phyloP scores from a whole-genome alignment of 352 stramenopile genomes.

The Achlya hypogyna region DNA sequence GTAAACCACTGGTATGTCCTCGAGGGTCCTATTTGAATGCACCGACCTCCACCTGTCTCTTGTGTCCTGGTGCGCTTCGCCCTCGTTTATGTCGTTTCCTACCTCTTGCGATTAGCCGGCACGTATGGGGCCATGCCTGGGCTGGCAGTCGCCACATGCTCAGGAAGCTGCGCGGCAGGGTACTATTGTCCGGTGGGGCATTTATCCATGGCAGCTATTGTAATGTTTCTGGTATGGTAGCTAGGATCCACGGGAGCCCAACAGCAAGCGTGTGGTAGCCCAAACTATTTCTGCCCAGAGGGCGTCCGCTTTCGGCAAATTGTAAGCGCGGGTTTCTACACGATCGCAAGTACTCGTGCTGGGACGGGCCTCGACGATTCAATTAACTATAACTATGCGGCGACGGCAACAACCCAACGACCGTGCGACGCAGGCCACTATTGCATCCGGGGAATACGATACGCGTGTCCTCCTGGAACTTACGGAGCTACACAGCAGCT shows the following conservation, averaged over 20 bases:
- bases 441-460: conserved; percentile 46
- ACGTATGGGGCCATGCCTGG: conserved; percentile 1
- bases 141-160: not conserved
- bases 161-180: not conserved
- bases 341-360: conserved; percentile 27
- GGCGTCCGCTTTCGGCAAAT: conserved; percentile 33
- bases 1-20: not conserved
- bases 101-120: not conserved
- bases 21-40: conserved; percentile 6
- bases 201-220: not conserved
- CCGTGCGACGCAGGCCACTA: conserved; percentile 57
- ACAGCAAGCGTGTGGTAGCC: conserved; percentile 36
- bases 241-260: conserved; percentile 45
- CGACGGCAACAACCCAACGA: not conserved
- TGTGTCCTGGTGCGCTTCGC: conserved; percentile 1
- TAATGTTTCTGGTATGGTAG: not conserved
- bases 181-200: conserved; percentile 6
- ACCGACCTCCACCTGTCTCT: not conserved
- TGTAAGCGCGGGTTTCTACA: conserved; percentile 52
- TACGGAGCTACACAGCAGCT: conserved; percentile 36
- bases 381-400: not conserved
- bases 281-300: conserved; percentile 46
- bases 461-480: conserved; percentile 37
- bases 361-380: not conserved
- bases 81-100: not conserved